phyloP scores from a whole-genome alignment of 495 filamentous ascomycete genomes.

The Parachaetomium inaequale region DNA sequence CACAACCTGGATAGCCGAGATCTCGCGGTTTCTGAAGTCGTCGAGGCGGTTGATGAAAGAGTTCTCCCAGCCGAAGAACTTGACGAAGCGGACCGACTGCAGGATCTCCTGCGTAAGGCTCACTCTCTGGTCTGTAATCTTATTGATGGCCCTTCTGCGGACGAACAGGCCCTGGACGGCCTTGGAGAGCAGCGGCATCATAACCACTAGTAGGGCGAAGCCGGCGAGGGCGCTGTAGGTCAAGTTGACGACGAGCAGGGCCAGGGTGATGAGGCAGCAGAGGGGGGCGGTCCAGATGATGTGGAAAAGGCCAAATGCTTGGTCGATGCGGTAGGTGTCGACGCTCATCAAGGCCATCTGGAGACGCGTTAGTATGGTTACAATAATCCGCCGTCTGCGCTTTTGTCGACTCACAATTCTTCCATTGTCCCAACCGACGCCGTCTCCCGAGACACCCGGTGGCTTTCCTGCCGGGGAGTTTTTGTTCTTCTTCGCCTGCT shows the following conservation, averaged over 20 bases:
- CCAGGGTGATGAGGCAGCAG: slow-evolving; percentile 68
- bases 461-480: slow-evolving; percentile 33
- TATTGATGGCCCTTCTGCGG: slow-evolving; percentile 76
- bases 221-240: slow-evolving; percentile 85
- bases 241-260: slow-evolving; percentile 77
- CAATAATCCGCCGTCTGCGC: not conserved
- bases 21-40: slow-evolving; percentile 68
- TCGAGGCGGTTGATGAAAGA: slow-evolving; percentile 75
- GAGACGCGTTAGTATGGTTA: slow-evolving; percentile 11
- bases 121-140: slow-evolving; percentile 86
- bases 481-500: slow-evolving; percentile 24
- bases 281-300: slow-evolving; percentile 84
- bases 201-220: slow-evolving; percentile 74
- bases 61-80: slow-evolving; percentile 92
- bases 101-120: slow-evolving; percentile 90
- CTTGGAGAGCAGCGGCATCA: slow-evolving; percentile 67
- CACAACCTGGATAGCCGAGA: slow-evolving; percentile 72
- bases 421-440: slow-evolving; percentile 85
- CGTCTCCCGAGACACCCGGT: slow-evolving; percentile 57
- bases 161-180: slow-evolving; percentile 69
- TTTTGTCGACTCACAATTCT: slow-evolving; percentile 51
- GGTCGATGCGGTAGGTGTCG: slow-evolving; percentile 85
- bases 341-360: slow-evolving; percentile 82
- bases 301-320: slow-evolving; percentile 82
- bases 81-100: slow-evolving; percentile 87